phyloP scores from a whole-genome alignment of 2,329 filamentous ascomycete genomes.

The Aspergillus sclerotialis region DNA sequence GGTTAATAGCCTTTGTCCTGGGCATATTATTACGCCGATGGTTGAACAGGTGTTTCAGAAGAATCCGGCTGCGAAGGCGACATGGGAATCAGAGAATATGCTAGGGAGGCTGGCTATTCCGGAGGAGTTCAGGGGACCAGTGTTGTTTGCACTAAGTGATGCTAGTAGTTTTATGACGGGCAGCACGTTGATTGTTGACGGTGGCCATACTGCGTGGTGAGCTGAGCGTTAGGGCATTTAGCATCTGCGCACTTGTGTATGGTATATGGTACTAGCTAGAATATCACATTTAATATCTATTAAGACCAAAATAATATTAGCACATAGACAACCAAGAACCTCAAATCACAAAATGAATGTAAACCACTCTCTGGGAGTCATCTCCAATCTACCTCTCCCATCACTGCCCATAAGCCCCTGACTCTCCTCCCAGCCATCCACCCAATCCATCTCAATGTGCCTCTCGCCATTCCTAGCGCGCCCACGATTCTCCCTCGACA shows the following conservation, averaged over 20 bases:
- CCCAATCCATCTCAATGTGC: constrained; percentile 8
- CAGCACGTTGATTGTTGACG: constrained; percentile 62
- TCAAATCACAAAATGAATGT: constrained; percentile 19
- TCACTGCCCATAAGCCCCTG: constrained; percentile 23
- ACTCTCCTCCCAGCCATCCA: constrained; percentile 15
- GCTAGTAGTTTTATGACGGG: constrained; percentile 66
- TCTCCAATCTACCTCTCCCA: constrained; percentile 12
- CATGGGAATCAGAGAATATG: constrained; percentile 44
- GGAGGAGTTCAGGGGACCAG: constrained; percentile 58
- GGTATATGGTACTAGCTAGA: too few species aligned
- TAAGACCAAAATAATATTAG: too few species aligned
- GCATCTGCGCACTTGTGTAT: too few species aligned
- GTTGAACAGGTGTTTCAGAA: constrained; percentile 70
- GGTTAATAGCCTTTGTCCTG: constrained; percentile 49
- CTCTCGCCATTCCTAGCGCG: constrained; percentile 3
- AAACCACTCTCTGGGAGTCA: constrained; percentile 13
- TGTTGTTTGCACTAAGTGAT: constrained; percentile 60
- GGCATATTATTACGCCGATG: constrained; percentile 62
- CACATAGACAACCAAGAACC: not conserved
- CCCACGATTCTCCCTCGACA: constrained; percentile 45
- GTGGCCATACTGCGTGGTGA: constrained; percentile 54
- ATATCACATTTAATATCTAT: too few species aligned
- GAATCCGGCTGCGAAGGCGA: constrained; percentile 54
- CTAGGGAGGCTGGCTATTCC: constrained; percentile 48
- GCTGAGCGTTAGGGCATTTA: too few species aligned